phyloP scores from a whole-genome alignment of 805 yeast species.

The Teunomyces panamensis region DNA sequence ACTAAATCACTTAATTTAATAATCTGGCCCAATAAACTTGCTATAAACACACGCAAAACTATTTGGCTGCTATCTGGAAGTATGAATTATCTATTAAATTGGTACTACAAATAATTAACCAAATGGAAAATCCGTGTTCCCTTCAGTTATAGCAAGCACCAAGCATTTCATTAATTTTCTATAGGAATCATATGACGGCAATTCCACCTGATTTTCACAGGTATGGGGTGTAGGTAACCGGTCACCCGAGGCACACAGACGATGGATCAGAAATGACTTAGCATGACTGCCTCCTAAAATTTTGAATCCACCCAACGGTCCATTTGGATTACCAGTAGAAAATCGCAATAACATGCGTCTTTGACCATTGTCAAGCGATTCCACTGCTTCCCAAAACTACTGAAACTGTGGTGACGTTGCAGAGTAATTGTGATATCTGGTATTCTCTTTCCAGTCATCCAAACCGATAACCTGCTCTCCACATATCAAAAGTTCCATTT shows the following conservation, averaged over 20 bases:
- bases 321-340: conserved; percentile 96
- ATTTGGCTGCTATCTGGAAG: no score
- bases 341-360: conserved; percentile 91
- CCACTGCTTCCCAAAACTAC: conserved; percentile 98
- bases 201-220: conserved; percentile 90
- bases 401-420: conserved; percentile 82
- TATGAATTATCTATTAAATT: no score
- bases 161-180: conserved; percentile 79
- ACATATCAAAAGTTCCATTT: conserved; percentile 83
- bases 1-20: no score
- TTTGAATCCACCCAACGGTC: conserved; percentile 90
- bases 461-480: conserved; percentile 96
- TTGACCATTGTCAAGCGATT: conserved; percentile 90
- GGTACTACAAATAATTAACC: conserved; percentile 34
- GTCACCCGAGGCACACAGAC: conserved; percentile 81
- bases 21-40: no score
- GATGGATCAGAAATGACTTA: conserved; percentile 81
- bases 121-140: conserved; percentile 93
- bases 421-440: conserved; percentile 77
- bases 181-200: conserved; percentile 89
- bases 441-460: conserved; percentile 90
- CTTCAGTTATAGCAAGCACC: conserved; percentile 85
- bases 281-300: conserved; percentile 84
- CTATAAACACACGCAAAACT: no score
- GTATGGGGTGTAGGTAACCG: conserved; percentile 95